These are phyloP conservation scores for Adansonia rubrostipa DNA, from an alignment of 441 rosid species.

Conservation along the genomic window DNA sequence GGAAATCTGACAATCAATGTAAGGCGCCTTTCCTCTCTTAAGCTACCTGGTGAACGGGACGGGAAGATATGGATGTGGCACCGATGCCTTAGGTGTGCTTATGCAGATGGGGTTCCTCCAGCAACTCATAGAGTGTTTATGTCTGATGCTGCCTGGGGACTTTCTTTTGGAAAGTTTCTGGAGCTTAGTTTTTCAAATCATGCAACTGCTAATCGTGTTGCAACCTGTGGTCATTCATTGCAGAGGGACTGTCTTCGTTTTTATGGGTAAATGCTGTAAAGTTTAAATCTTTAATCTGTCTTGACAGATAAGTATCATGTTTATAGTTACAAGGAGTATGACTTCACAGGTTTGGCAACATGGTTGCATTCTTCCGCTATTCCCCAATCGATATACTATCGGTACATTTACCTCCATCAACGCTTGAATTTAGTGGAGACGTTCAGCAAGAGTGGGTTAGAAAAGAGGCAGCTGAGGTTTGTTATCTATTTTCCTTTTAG, in stretches of 20 bases:
- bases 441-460: slow-evolving; percentile 73
- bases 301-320: not conserved
- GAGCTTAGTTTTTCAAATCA: slow-evolving; percentile 98
- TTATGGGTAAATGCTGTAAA: slow-evolving; percentile 67
- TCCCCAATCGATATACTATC: slow-evolving; percentile 87
- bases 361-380: slow-evolving; percentile 94
- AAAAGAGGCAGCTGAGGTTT: slow-evolving; percentile 81
- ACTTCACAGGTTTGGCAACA: slow-evolving; percentile 76
- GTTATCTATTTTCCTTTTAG: slow-evolving; percentile 22
- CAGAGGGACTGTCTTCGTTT: slow-evolving; percentile 94
- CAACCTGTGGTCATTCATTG: slow-evolving; percentile 96
- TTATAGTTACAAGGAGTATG: slow-evolving; percentile 23
- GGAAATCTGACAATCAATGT: slow-evolving; percentile 94
- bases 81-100: slow-evolving; percentile 88
- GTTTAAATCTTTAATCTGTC: not conserved
- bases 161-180: slow-evolving; percentile 94
- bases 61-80: slow-evolving; percentile 99
- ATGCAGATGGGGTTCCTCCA: slow-evolving; percentile 86
- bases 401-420: slow-evolving; percentile 72
- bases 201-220: slow-evolving; percentile 96
- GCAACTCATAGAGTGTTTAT: slow-evolving; percentile 90
- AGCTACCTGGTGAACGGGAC: slow-evolving; percentile 86
- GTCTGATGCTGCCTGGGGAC: slow-evolving; percentile 99
- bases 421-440: slow-evolving; percentile 66
- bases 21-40: slow-evolving; percentile 61